Evolutionary conservation across 495 filamentous ascomycete species (phyloP), one percentile per base, ranked within the genome.

Genomic region (Pyronema omphalodes): DNA sequence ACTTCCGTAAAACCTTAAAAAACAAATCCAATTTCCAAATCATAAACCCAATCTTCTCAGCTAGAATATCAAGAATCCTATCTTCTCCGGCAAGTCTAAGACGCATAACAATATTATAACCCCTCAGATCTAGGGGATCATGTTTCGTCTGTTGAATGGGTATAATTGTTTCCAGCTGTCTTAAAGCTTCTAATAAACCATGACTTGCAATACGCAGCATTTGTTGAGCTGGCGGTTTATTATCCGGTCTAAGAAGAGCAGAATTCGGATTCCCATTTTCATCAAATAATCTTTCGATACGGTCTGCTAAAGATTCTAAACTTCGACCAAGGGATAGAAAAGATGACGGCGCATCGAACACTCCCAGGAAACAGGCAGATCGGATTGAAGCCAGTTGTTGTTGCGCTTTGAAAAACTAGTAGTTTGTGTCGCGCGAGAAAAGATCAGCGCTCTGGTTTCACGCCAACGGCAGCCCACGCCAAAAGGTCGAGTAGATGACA

Each of bases 181-280:
- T 35, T 4, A 61, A 44, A 7, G 23, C 15, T 7, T 61, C 57
- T 9, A 61, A 37, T 29, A 57, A 46, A 8, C 59, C 59, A 41
- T 61, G 59, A 12, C 59, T 61, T 11, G 59, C 45, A 23, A 61
- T 54, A 19, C 59, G 55, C 4, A 61, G 49, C 45, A 61, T 61
- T 46, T 61, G 57, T 46, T 61, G 59, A 2, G 59, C 58, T 37
- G 60, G 52, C 3, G 50, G 40, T 19, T 55, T 51, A 37, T 61
- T 61, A 14, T 59, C 57, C 0, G 57, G 43, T 15, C 59, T 51
- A 9, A 61, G 45, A n/a, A 59, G 56, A 0, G 57, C 47, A 9
- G 59, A 61, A 40, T 61, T 59, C 14, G 49, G 57, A 44, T 61
- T 61, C 5, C 58, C 50, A 40, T 61, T 61, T 44, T 61, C 59